Evolutionary conservation across 805 yeast genomes (phyloP).

Genomic region (Candida mattraensis): DNA sequence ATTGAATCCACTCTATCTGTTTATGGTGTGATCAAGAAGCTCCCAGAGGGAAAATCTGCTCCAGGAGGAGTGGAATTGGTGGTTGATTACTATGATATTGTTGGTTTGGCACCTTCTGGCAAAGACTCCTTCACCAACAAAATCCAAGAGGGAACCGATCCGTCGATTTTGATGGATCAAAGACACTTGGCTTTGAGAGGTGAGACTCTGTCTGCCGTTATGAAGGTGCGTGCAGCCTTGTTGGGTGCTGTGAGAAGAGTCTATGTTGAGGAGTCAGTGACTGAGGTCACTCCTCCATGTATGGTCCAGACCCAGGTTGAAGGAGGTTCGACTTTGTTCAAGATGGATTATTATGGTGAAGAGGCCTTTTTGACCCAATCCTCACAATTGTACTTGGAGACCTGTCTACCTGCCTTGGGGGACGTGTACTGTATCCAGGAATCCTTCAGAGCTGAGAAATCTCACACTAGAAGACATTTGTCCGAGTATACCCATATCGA

Average conservation of each 20-base stretch:
- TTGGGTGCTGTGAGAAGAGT: constrained; percentile 73
- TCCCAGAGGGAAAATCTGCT: constrained; percentile 96
- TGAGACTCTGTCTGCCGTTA: constrained; percentile 85
- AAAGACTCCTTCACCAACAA: constrained; percentile 94
- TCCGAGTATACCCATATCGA: constrained; percentile 97
- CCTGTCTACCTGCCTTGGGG: constrained; percentile 93
- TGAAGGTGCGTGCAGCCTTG: constrained; percentile 89
- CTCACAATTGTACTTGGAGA: constrained; percentile 94
- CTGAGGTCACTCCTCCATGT: constrained; percentile 98
- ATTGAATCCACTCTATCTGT: constrained; percentile 81
- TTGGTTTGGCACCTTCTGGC: constrained; percentile 95
- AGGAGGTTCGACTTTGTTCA: constrained; percentile 96
- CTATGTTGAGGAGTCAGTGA: constrained; percentile 67
- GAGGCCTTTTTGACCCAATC: constrained; percentile 96
- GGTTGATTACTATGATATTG: constrained; percentile 85
- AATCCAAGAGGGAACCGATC: constrained; percentile 91
- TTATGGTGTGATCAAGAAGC: constrained; percentile 75
- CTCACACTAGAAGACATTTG: constrained; percentile 97
- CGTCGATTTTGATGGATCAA: constrained; percentile 86
- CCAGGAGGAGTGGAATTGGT: constrained; percentile 95
- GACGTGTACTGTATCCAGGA: constrained; percentile 98
- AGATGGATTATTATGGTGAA: constrained; percentile 92
- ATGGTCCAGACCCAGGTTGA: constrained; percentile 99
- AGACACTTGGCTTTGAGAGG: constrained; percentile 97
- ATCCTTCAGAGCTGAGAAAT: constrained; percentile 98